Conservation (phyloP, 225 moss, liverwort and hornwort genomes). For the Takakia lepidozioides region DNA sequence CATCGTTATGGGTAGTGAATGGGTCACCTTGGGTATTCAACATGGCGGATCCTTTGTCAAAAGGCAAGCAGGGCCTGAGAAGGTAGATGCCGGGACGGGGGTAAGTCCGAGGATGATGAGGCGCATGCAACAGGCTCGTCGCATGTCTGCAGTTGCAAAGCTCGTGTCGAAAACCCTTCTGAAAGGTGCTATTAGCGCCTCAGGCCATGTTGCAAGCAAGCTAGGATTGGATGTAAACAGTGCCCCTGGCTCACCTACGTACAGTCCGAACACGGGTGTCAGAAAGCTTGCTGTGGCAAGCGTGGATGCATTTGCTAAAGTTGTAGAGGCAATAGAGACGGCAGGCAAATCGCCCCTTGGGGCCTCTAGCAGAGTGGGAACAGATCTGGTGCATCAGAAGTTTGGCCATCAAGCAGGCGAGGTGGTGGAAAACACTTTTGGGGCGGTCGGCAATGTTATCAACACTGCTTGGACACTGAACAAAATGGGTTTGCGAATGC, state of each 20-base stretch:
- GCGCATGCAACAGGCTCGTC: slow-evolving; percentile 78
- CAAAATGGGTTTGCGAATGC: slow-evolving; percentile 59
- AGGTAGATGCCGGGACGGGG: not conserved
- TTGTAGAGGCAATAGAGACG: slow-evolving; percentile 73
- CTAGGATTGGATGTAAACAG: slow-evolving; percentile 34
- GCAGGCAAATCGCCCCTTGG: slow-evolving; percentile 53
- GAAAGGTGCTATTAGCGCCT: slow-evolving; percentile 60
- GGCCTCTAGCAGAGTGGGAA: slow-evolving; percentile 30
- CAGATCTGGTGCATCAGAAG: slow-evolving; percentile 49
- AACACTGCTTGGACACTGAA: slow-evolving; percentile 78
- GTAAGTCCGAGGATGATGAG: slow-evolving; percentile 69
- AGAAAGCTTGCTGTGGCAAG: slow-evolving; percentile 56
- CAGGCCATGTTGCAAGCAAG: slow-evolving; percentile 47
- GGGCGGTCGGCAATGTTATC: slow-evolving; percentile 33
- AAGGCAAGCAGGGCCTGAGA: slow-evolving; percentile 11
- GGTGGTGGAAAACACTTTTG: slow-evolving; percentile 37
- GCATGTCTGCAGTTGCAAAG: slow-evolving; percentile 87
- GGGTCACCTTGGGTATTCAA: slow-evolving; percentile 42
- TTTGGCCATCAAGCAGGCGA: slow-evolving; percentile 45
- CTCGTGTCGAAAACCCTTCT: slow-evolving; percentile 55
- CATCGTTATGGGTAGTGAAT: slow-evolving; percentile 29
- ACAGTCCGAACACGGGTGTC: slow-evolving; percentile 3
- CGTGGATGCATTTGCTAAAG: slow-evolving; percentile 73
- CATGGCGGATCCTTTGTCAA: slow-evolving; percentile 25
- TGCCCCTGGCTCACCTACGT: slow-evolving; percentile 1